Evolutionary conservation across 495 filamentous ascomycete species (phyloP), one percentile per base, ranked within the genome.

Genomic region (Annulohypoxylon stygium): DNA sequence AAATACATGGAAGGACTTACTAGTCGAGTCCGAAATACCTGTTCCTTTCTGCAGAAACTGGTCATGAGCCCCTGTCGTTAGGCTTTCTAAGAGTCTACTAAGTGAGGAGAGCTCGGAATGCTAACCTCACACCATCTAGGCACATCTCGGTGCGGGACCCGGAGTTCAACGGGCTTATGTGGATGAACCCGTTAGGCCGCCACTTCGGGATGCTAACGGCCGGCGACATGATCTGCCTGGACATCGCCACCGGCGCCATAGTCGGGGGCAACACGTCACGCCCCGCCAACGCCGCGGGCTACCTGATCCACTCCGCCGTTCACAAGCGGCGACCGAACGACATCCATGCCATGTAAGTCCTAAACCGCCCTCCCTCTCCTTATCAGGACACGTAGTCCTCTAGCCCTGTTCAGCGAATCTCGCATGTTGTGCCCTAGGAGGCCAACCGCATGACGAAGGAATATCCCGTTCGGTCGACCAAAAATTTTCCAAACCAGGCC

Each of bases 121-220:
- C 63, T 71, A 23, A 71, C 68, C 84, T 85, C n/a, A 90, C 88
- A 76, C 62, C 83, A 82, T 7, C 20, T 14, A 74, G 72, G 0
- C 90, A 92, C 77, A 91, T 93, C 71, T 87, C 84, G 3, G 87
- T 92, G 12, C 83, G 89, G 23, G 89, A 91, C 74, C 88, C 89
- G 4, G 87, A 91, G 53, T 80, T 87, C 70, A 79, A 79, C 4
- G 79, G 88, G 37, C 83, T 87, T 55, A 90, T 92, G 83, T 93
- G 90, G 90, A 90, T 90, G 79, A 91, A 89, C 70, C 87, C 87
- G 4, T 84, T 87, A 16, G 78, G 80, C 12, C 82, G 78, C 34
- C 90, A 92, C 78, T 92, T 89, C 70, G 83, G 80, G 23, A 81
- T 86, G 71, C 78, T 88, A 67, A 79, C 76, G 47, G 86, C 84